Base-by-base conservation (phyloP, 75 land plant genomes). In the Ceratopteris richardii region DNA sequence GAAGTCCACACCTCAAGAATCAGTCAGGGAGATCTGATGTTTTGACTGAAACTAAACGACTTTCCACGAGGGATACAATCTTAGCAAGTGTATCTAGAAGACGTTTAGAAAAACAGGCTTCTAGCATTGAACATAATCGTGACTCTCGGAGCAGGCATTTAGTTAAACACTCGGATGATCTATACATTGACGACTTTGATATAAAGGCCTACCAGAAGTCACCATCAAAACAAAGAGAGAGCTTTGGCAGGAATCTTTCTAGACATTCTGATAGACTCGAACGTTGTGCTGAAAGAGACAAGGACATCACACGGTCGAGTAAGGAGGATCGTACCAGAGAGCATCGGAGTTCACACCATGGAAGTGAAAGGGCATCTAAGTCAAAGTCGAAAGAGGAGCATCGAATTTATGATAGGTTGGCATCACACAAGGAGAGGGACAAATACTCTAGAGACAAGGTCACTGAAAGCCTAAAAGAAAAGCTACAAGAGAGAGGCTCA, bases 171-270 rank as follows among this genome's bases (percentile, higher is more conserved):
- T 4, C 2, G 22, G 29, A 52, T 52, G 54, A 52, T 26, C 25
- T 52, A 22, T 52, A 22, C 25, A 28, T 3, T 2, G 54, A 52
- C 24, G 54, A 52, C 17, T 6, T 46, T 46, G 22, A 46, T 46
- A 46, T 17, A 17, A 2, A 46, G 1, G 21, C 48, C 4, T 20
- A 17, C 14, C 21, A 46, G 21, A 46, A 46, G 48, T 26, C 5
- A 19, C 50, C 3, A 9, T 52, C 54, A 4, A 52, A 52, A 26
- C 29, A 52, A 23, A 52, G 54, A 23, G 54, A 52, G 25, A 52
- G 14, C 9, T 22, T 7, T 26, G 23, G 29, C 29, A 24, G 54
- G 54, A 17, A 4, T 46, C 28, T 19, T 26, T 2, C 27, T 1
- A 52, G 29, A 52, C 54, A 12, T 26, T 23, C 28, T 22, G 24